Percentiles rank a stretch among this genome's conserved stretches.
Conservation (phyloP, 2,329 filamentous ascomycete species). For the Epichloe elymi region DNA sequence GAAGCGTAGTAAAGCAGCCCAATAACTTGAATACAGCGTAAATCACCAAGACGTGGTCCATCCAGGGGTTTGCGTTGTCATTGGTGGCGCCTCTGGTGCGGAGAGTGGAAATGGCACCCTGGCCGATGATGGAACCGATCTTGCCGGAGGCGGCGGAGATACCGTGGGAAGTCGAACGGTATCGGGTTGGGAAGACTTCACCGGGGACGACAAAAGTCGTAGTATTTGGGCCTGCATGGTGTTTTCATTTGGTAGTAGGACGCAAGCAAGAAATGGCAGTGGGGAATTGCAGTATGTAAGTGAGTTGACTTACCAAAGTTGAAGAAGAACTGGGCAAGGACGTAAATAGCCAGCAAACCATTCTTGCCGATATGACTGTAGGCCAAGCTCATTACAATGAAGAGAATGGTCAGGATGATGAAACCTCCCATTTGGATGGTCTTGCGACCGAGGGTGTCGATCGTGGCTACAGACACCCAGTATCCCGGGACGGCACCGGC, state of each 20-base stretch:
- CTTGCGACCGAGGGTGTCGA: slow-evolving; percentile 66
- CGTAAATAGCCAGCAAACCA: slow-evolving; percentile 42
- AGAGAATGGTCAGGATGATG: slow-evolving; percentile 45
- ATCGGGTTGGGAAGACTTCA: slow-evolving; percentile 43
- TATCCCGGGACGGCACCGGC: slow-evolving; percentile 72
- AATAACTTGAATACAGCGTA: slow-evolving; percentile 64
- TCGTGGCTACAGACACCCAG: slow-evolving; percentile 63
- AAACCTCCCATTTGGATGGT: slow-evolving; percentile 59
- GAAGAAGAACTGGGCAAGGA: slow-evolving; percentile 45
- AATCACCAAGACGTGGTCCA: slow-evolving; percentile 67
- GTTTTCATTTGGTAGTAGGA: background rate
- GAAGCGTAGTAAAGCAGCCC: slow-evolving; percentile 53
- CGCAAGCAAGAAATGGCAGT: no score
- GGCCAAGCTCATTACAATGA: slow-evolving; percentile 49
- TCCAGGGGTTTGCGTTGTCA: slow-evolving; percentile 42
- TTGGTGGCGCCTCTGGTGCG: slow-evolving; percentile 30
- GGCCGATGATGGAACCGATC: slow-evolving; percentile 43
- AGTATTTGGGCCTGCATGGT: slow-evolving; percentile 32
- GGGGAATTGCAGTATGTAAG: no score
- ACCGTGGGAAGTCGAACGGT: slow-evolving; percentile 43
- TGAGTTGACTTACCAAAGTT: slow-evolving; percentile 30
- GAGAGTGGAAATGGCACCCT: slow-evolving; percentile 43
- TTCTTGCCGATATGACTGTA: slow-evolving; percentile 39
- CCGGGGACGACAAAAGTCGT: slow-evolving; percentile 45
- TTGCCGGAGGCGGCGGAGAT: slow-evolving; percentile 43